phyloP scores from a whole-genome alignment of 78 protist species.

The Protostelium mycophagum region DNA sequence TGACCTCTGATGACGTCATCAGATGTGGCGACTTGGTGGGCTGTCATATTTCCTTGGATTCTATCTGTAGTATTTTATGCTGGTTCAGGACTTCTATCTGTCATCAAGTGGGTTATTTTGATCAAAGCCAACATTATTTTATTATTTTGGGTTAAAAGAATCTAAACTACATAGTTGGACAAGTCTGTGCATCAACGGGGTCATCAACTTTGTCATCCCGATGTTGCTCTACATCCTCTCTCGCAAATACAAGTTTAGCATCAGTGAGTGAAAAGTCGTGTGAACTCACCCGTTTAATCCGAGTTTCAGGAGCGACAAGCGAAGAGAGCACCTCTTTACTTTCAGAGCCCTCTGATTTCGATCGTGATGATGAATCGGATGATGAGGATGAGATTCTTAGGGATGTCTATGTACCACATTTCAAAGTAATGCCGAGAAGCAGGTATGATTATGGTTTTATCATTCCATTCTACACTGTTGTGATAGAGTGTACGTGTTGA shows the following conservation, averaged over 20 bases:
- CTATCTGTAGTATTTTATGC: conserved; percentile 10
- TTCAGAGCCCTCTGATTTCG: no score
- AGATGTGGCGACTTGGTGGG: conserved; percentile 16
- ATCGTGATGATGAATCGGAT: not conserved
- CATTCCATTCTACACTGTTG: no score
- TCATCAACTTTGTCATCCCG: conserved; percentile 19
- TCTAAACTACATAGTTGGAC: conserved; percentile 2
- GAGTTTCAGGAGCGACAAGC: not conserved
- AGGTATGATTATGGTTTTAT: no score
- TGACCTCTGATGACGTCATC: not conserved
- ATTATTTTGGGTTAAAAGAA: no score
- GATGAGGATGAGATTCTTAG: not conserved
- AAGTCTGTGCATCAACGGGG: conserved; percentile 4
- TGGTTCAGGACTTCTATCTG: not conserved
- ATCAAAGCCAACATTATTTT: not conserved
- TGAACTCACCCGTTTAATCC: not conserved
- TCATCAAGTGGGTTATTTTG: conserved; percentile 4
- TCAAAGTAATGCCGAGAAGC: no score
- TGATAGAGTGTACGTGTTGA: no score
- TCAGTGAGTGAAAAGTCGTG: not conserved
- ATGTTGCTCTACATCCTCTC: conserved; percentile 9
- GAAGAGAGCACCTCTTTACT: not conserved
- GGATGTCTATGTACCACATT: not conserved
- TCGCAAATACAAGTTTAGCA: not conserved
- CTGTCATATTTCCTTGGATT: conserved; percentile 37